Percentiles rank a stretch among this genome's conserved stretches.
phyloP scores from a whole-genome alignment of 139 green algal species.

The Spirogloea muscicola region DNA sequence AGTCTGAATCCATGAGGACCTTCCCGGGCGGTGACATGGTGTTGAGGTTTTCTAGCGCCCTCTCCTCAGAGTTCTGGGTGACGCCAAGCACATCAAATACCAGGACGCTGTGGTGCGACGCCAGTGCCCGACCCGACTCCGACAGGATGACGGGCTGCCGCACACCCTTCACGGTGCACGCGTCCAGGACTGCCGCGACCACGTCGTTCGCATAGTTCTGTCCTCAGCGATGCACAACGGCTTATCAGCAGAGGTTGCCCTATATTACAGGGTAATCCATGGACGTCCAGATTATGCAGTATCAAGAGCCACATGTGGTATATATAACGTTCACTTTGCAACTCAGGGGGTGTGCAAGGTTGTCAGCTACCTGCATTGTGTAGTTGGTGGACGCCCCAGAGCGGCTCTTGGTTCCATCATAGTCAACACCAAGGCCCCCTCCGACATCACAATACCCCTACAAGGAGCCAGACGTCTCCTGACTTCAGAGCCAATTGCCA shows the following conservation, averaged over 20 bases:
- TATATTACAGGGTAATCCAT: no score
- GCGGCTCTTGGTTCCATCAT: constrained; percentile 52
- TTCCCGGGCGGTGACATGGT: no score
- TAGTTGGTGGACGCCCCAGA: constrained; percentile 50
- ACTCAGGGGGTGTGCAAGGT: no score
- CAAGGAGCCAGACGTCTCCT: background rate
- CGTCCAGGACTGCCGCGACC: constrained; percentile 61
- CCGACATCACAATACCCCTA: constrained; percentile 56
- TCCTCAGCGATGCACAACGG: no score
- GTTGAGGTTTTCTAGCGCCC: constrained; percentile 11
- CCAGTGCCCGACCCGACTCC: constrained; percentile 61
- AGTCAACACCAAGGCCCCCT: constrained; percentile 62
- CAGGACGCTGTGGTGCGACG: constrained; percentile 62
- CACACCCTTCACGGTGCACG: constrained; percentile 56
- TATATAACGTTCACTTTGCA: no score
- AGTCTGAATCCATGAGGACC: no score
- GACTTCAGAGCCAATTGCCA: no score
- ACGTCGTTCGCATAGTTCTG: constrained; percentile 65
- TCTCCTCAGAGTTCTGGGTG: background rate
- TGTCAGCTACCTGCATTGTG: constrained; percentile 45
- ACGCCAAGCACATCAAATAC: constrained; percentile 63
- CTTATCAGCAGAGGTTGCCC: no score
- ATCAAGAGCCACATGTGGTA: no score
- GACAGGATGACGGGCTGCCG: constrained; percentile 52
- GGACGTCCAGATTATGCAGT: no score